Percentiles rank a stretch among this genome's conserved stretches.
Evolutionary conservation across 257 asterid genomes (phyloP).

Genomic region (Knoxia roxburghii): DNA sequence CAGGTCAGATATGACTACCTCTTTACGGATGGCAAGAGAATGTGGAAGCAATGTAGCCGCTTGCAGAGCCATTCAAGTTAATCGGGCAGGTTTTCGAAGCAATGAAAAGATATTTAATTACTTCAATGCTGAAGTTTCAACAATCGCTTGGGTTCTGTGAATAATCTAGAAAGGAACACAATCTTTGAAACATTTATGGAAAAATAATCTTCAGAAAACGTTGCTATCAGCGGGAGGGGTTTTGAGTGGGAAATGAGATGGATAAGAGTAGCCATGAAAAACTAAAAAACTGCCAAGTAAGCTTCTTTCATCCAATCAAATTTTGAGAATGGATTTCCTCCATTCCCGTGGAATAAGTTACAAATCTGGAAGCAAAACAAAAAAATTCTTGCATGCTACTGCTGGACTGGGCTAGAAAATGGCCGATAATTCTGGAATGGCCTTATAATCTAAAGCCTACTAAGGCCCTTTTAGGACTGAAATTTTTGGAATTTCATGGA

Average conservation of each 20-base stretch:
- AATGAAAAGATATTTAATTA: not conserved
- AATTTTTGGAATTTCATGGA: too few relatives aligned
- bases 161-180: not conserved
- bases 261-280: slow-evolving; percentile 39
- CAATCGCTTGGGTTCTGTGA: not conserved
- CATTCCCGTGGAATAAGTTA: not conserved
- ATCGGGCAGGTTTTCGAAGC: not conserved
- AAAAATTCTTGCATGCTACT: too few relatives aligned
- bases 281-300: slow-evolving; percentile 31
- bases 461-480: too few relatives aligned
- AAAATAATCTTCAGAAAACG: not conserved
- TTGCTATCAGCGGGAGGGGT: not conserved
- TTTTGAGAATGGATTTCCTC: slow-evolving; percentile 39
- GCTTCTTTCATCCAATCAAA: slow-evolving; percentile 44
- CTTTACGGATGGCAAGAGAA: slow-evolving; percentile 45
- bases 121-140: not conserved
- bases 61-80: slow-evolving; percentile 54
- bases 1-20: slow-evolving; percentile 28
- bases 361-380: not conserved
- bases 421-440: too few relatives aligned
- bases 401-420: too few relatives aligned
- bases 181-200: not conserved
- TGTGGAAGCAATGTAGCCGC: slow-evolving; percentile 48
- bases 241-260: slow-evolving; percentile 12
- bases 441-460: not conserved